These are phyloP conservation scores for Myriosclerotinia curreyana DNA, from an alignment of 2,329 filamentous ascomycete genomes.

Conservation along the genomic window DNA sequence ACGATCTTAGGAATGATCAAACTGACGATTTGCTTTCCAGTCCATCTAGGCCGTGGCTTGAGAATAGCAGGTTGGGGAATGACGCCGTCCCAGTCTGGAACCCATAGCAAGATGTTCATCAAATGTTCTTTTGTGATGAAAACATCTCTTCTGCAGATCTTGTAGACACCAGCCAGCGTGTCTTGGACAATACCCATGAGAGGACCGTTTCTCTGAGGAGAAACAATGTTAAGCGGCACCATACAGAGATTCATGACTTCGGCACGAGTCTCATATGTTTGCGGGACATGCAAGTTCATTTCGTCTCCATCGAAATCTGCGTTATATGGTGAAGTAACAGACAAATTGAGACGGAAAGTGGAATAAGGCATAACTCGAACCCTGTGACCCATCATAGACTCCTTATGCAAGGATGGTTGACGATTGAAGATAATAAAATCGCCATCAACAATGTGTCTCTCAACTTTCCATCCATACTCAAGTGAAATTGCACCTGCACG, in stretches of 20 bases:
- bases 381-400: constrained; percentile 99
- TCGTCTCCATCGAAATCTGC: constrained; percentile 99
- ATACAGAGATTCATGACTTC: constrained; percentile 93
- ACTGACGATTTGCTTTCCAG: constrained; percentile 95
- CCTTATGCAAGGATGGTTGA: constrained; percentile 97
- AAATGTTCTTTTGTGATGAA: constrained; percentile 88
- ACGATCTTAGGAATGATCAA: constrained; percentile 86
- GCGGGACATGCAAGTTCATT: constrained; percentile 99
- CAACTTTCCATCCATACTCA: constrained; percentile 98
- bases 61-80: constrained; percentile 92
- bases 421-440: constrained; percentile 99
- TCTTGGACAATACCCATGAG: constrained; percentile 99
- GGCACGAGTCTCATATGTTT: constrained; percentile 93
- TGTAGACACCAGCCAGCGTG: constrained; percentile 93
- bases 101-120: constrained; percentile 97
- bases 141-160: constrained; percentile 87
- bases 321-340: constrained; percentile 98
- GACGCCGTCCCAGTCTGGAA: constrained; percentile 94
- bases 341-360: constrained; percentile 95
- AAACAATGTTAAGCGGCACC: constrained; percentile 98
- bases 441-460: constrained; percentile 91
- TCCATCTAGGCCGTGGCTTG: constrained; percentile 91
- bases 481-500: constrained; percentile 77
- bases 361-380: constrained; percentile 99
- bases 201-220: constrained; percentile 91